Evolutionary conservation across 805 yeast species (phyloP).

Genomic region (Debaryomyces hansenii): DNA sequence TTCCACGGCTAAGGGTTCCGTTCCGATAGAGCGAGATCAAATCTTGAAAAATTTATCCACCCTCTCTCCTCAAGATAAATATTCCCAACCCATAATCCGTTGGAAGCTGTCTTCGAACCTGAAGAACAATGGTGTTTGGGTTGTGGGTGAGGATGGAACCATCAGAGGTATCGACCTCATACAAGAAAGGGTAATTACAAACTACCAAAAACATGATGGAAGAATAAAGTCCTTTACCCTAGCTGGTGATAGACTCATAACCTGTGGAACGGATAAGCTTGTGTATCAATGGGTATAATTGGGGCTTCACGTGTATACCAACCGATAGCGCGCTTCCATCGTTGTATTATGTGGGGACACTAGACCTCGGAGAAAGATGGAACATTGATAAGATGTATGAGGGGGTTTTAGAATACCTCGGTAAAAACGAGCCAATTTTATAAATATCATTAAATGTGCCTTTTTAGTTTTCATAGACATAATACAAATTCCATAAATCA

Average conservation of each 20-base stretch:
- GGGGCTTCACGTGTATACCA: not conserved
- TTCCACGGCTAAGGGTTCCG: not conserved
- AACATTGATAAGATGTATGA: not conserved
- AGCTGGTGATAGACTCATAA: slow-evolving; percentile 40
- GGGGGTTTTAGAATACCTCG: too few relatives aligned
- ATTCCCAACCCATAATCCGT: slow-evolving; percentile 47
- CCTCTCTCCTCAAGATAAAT: slow-evolving; percentile 68
- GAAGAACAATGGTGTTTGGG: slow-evolving; percentile 58
- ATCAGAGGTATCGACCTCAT: slow-evolving; percentile 60
- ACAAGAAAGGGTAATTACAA: slow-evolving; percentile 30
- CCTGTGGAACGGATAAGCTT: slow-evolving; percentile 47
- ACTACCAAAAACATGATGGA: slow-evolving; percentile 43
- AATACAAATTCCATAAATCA: too few relatives aligned
- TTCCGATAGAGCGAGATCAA: slow-evolving; percentile 23
- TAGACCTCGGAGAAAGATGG: not conserved
- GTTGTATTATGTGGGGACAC: slow-evolving; percentile 1
- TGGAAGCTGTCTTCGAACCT: slow-evolving; percentile 35
- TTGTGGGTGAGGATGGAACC: slow-evolving; percentile 67
- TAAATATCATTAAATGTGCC: too few relatives aligned
- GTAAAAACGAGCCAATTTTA: too few relatives aligned
- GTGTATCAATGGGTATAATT: slow-evolving; percentile 14
- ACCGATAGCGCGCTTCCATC: not conserved
- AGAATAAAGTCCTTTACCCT: slow-evolving; percentile 45
- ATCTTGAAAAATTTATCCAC: slow-evolving; percentile 39
- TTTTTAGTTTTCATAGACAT: too few relatives aligned